These are phyloP conservation scores for Sarocladium kiliense DNA, from an alignment of 2,329 filamentous ascomycete genomes.

Conservation along the genomic window DNA sequence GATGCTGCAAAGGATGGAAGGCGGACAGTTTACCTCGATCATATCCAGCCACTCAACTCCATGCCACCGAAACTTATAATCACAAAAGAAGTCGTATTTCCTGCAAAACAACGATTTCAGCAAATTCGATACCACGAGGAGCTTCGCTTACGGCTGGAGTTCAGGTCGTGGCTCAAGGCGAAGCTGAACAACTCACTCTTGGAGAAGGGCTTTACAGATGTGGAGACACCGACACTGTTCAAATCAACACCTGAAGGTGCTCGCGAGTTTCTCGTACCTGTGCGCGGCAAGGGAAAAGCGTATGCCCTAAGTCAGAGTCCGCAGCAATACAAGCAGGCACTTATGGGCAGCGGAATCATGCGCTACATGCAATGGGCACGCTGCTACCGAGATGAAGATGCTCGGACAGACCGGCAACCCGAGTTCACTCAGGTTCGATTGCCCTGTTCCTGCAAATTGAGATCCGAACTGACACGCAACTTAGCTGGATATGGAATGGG, in stretches of 20 bases:
- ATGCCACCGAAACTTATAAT: constrained; percentile 64
- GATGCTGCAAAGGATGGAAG: constrained; percentile 22
- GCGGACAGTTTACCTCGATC: constrained; percentile 62
- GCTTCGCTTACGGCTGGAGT: constrained; percentile 62
- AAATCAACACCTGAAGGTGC: constrained; percentile 97
- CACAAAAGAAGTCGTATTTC: constrained; percentile 67
- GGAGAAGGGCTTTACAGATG: constrained; percentile 60
- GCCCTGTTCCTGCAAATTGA: not conserved
- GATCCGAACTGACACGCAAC: constrained; percentile 7
- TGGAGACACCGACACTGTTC: constrained; percentile 92
- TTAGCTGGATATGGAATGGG: constrained; percentile 88
- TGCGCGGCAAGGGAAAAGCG: constrained; percentile 63
- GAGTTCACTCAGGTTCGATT: constrained; percentile 82
- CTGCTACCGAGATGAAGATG: constrained; percentile 93
- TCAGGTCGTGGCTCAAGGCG: constrained; percentile 58
- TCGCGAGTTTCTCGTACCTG: constrained; percentile 89
- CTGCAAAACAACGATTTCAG: constrained; percentile 70
- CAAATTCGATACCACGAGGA: constrained; percentile 72
- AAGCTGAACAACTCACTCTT: constrained; percentile 50
- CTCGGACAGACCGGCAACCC: constrained; percentile 86
- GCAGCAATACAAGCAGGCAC: constrained; percentile 96
- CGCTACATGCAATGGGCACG: constrained; percentile 89
- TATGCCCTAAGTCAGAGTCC: constrained; percentile 95
- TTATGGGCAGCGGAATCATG: constrained; percentile 83
- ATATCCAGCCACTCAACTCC: constrained; percentile 28